Conservation (phyloP, 305 asterid genomes). For the Fraxinus sp. region DNA sequence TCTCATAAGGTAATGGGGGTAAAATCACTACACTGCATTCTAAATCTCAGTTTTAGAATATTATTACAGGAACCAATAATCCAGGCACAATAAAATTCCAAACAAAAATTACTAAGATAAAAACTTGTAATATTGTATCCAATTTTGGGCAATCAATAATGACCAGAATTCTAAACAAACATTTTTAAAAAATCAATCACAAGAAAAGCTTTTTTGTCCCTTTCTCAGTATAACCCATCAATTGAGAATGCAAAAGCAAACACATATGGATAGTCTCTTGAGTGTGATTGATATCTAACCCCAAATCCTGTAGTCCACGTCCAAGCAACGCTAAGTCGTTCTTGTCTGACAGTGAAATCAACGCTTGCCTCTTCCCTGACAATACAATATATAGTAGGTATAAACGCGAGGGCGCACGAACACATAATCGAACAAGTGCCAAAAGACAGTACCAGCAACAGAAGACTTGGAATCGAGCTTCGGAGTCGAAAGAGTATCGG, state of each 20-base stretch:
- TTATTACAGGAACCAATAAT: not conserved
- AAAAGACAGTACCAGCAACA: constrained; percentile 38
- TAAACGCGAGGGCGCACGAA: not conserved
- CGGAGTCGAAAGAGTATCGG: constrained; percentile 49
- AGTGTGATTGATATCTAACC: constrained; percentile 39
- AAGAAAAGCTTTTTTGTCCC: not conserved
- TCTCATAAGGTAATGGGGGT: not conserved
- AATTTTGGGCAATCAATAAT: not conserved
- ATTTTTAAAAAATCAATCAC: not conserved
- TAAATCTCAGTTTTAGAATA: not conserved
- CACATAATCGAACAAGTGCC: not conserved
- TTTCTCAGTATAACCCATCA: not conserved
- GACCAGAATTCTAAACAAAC: not conserved
- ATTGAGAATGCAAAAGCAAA: not conserved
- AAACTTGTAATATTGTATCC: not conserved
- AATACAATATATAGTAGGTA: not conserved
- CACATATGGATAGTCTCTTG: not conserved
- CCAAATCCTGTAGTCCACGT: constrained; percentile 73
- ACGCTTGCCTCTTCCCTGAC: constrained; percentile 68
- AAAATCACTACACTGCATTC: not conserved
- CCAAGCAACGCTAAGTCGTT: constrained; percentile 75
- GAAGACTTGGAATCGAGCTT: constrained; percentile 36
- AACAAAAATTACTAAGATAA: constrained; percentile 2
- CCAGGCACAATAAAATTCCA: not conserved
- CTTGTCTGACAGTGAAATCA: constrained; percentile 91